Evolutionary conservation across 495 filamentous ascomycete genomes (phyloP), one percentile per base, ranked within the genome.

Genomic region (Cercophora scortea): DNA sequence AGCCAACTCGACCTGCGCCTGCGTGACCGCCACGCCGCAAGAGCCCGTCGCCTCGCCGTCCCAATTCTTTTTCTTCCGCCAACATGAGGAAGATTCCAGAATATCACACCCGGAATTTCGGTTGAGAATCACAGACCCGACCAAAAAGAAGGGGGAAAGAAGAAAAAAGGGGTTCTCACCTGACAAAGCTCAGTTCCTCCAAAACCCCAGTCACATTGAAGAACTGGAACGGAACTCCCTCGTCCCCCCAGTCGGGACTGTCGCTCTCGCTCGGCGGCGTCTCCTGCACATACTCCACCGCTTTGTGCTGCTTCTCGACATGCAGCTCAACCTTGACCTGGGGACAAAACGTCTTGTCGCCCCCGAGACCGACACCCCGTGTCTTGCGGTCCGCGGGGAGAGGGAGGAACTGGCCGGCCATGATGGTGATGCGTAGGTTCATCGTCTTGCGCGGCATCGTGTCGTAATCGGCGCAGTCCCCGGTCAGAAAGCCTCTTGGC

Each of bases 281-380:
- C 50, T 67, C 62, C 48, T 59, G 51, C 41, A 36, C 42, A 32
- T 67, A 72, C 49, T 66, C 68, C 0, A 58, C 6, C 46, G 60
- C 42, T 59, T 55, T 76, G 59, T 63, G 62, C 18, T 50, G 78
- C 79, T 69, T 72, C 40, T 88, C 87, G 7, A 90, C 79, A 62
- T 96, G 90, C 51, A 97, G 63, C 57, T 91, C 86, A 51, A 85
- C 83, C 63, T 86, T 90, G 36, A 96, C 79, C 10, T 61, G 9
- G n/a, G 72, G 69, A 16, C 63, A 65, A 15, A 74, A 59, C 17
- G 45, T 57, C 44, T 59, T 63, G 16, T 57, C 56, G 13, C 60
- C 62, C 35, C 55, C 41, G 41, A 58, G 45, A 4, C 63, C 66
- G 16, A 68, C 65, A 8, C 53, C 47, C 13, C 33, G 42, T 45